phyloP scores from a whole-genome alignment of 495 filamentous ascomycete genomes.

The Neurospora pannonica region DNA sequence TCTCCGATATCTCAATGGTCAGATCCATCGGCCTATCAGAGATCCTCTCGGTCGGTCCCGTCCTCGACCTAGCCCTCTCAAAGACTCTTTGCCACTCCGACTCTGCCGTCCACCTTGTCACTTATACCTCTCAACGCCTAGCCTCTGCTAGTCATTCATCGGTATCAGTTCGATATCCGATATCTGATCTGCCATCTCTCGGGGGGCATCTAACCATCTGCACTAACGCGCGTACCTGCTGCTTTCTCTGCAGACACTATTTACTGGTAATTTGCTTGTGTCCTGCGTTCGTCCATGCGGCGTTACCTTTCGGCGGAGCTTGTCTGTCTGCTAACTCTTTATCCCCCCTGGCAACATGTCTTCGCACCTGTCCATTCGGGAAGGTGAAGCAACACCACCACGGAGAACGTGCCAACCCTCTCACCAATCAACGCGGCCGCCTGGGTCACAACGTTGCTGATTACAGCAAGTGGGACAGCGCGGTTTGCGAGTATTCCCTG shows the following conservation, averaged over 20 bases:
- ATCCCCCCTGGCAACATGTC: background rate
- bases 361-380: slow-evolving; percentile 12
- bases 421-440: background rate
- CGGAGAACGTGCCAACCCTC: slow-evolving; percentile 5
- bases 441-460: background rate
- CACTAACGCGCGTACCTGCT: background rate
- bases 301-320: background rate
- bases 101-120: background rate
- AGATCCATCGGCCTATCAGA: background rate
- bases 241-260: background rate
- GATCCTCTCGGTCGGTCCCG: background rate
- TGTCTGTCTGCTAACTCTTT: background rate
- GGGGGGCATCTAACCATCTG: background rate
- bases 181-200: background rate
- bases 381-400: slow-evolving; percentile 2
- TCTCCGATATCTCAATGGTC: background rate
- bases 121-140: background rate
- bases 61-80: background rate
- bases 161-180: background rate
- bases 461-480: background rate
- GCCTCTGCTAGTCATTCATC: background rate
- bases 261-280: background rate
- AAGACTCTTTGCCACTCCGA: background rate
- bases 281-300: background rate
- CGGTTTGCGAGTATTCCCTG: background rate